Percentiles rank a stretch among this genome's conserved stretches.
These are phyloP conservation scores for Penicillium desertorum DNA, from an alignment of 495 filamentous ascomycete genomes.

Conservation along the genomic window DNA sequence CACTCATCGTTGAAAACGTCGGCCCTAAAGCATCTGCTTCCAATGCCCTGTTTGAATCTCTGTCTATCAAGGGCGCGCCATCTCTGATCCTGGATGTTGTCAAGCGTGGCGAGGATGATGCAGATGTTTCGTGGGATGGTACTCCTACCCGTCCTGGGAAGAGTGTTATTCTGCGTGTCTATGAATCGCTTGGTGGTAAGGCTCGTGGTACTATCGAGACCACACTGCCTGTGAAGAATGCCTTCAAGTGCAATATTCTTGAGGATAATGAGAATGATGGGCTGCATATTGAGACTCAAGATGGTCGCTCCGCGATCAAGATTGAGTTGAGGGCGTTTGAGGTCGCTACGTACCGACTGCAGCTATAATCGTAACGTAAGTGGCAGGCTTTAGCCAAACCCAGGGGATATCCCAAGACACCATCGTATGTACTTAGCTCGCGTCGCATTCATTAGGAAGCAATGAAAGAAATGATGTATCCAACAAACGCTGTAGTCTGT, in stretches of 20 bases:
- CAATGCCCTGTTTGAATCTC: conserved; percentile 42
- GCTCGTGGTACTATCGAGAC: conserved; percentile 65
- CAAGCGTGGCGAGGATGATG: conserved; percentile 95
- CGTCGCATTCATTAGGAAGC: neutral
- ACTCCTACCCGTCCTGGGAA: conserved; percentile 65
- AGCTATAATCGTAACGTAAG: conserved; percentile 48
- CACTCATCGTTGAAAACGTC: conserved; percentile 54
- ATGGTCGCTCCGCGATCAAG: conserved; percentile 49
- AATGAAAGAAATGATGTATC: neutral
- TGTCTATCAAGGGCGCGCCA: conserved; percentile 56
- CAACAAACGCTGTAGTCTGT: conserved; percentile 13
- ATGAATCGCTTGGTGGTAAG: conserved; percentile 87
- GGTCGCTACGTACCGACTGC: conserved; percentile 79
- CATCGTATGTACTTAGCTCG: neutral
- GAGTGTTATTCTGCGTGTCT: conserved; percentile 80
- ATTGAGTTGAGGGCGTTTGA: conserved; percentile 84
- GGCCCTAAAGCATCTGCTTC: conserved; percentile 10
- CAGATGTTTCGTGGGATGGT: conserved; percentile 75
- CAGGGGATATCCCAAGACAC: neutral
- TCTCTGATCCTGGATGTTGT: conserved; percentile 77
- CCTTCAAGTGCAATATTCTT: conserved; percentile 73
- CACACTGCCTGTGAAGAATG: conserved; percentile 66
- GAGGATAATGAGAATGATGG: conserved; percentile 56
- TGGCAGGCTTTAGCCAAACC: neutral
- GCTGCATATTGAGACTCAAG: conserved; percentile 46